These are phyloP conservation scores for Paraphoma chrysanthemicola DNA, from an alignment of 2,329 filamentous ascomycete genomes.

Conservation along the genomic window DNA sequence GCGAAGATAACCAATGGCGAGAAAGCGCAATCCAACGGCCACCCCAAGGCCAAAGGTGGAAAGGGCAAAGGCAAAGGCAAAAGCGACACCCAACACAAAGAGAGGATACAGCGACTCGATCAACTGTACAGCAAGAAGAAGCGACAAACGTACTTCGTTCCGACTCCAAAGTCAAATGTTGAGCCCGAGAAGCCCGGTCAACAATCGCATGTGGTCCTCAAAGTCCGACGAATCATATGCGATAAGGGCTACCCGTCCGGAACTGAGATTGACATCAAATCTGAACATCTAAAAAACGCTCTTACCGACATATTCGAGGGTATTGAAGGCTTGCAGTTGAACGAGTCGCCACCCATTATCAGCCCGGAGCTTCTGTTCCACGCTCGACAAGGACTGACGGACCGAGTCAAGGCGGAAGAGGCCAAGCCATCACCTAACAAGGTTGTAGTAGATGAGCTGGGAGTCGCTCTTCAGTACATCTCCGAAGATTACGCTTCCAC, in stretches of 20 bases:
- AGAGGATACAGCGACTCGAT: constrained; percentile 12
- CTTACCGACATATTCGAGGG: constrained; percentile 15
- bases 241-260: constrained; percentile 11
- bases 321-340: constrained; percentile 12
- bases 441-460: constrained; percentile 13
- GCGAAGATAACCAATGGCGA: not conserved
- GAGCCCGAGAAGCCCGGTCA: constrained; percentile 5
- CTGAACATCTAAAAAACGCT: constrained; percentile 9
- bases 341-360: constrained; percentile 15
- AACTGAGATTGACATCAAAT: constrained; percentile 20
- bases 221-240: constrained; percentile 17
- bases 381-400: constrained; percentile 8
- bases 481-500: constrained; percentile 14
- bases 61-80: constrained; percentile 5
- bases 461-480: constrained; percentile 16
- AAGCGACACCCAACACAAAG: constrained; percentile 1
- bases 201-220: constrained; percentile 10
- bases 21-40: not conserved
- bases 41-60: constrained; percentile 2
- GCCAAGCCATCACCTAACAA: constrained; percentile 8
- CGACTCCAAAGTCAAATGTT: constrained; percentile 6
- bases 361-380: constrained; percentile 20
- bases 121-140: constrained; percentile 16
- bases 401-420: constrained; percentile 11
- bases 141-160: constrained; percentile 14